phyloP scores from a whole-genome alignment of 768 basidiomycete genomes.

The Cantharellus cinnabarinus region DNA sequence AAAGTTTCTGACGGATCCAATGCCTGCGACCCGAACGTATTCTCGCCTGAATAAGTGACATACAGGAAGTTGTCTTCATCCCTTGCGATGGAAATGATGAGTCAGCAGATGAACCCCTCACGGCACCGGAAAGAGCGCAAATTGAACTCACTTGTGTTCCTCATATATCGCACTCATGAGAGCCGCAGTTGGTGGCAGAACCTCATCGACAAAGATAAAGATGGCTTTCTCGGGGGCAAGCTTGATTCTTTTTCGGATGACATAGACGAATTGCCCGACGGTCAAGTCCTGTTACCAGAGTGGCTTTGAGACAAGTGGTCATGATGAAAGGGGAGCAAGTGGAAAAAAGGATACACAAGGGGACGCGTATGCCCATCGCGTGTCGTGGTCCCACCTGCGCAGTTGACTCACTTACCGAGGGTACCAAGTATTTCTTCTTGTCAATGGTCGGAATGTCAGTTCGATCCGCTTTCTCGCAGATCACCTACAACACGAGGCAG shows the following conservation, averaged over 20 bases:
- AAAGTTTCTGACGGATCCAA: too few relatives aligned
- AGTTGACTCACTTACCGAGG: slow-evolving; percentile 42
- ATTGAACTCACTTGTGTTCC: slow-evolving; percentile 78
- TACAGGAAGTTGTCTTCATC: slow-evolving; percentile 99
- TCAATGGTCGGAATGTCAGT: slow-evolving; percentile 98
- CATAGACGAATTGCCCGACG: slow-evolving; percentile 97
- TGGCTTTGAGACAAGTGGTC: background rate
- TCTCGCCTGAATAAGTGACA: slow-evolving; percentile 96
- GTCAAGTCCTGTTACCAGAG: background rate
- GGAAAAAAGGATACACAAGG: too few relatives aligned
- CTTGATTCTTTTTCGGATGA: slow-evolving; percentile 99
- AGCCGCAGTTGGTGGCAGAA: slow-evolving; percentile 91
- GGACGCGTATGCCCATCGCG: too few relatives aligned
- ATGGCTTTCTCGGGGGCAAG: slow-evolving; percentile 98
- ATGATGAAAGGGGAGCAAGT: background rate
- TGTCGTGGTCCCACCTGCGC: background rate
- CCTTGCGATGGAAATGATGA: slow-evolving; percentile 23
- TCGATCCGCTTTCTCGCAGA: slow-evolving; percentile 97
- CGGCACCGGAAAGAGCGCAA: background rate
- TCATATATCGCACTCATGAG: slow-evolving; percentile 98
- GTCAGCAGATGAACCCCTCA: background rate
- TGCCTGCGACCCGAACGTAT: slow-evolving; percentile 51
- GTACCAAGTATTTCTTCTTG: slow-evolving; percentile 99
- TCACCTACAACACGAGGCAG: slow-evolving; percentile 40
- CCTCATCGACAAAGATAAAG: slow-evolving; percentile 99